Evolutionary conservation across 140 eudicot species (phyloP).

Genomic region (Oenanthe javanica): DNA sequence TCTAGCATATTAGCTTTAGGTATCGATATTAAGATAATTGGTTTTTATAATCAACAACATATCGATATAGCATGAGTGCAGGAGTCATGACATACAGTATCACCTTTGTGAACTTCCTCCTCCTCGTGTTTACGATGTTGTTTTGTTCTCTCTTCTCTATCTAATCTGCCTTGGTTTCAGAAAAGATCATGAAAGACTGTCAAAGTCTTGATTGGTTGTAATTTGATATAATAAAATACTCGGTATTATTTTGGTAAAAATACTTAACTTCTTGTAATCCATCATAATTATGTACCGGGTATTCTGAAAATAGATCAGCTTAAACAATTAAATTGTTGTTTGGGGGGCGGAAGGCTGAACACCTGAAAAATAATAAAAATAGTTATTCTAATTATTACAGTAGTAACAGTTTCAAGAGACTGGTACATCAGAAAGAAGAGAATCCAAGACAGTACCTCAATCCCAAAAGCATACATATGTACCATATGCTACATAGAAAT

Average conservation of each 20-base stretch:
- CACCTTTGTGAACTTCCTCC: background rate
- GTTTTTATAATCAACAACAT: background rate
- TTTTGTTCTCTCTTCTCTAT: too few relatives aligned
- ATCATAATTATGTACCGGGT: background rate
- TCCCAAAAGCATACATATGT: background rate
- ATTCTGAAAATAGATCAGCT: background rate
- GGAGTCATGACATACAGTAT: background rate
- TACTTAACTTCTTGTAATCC: background rate
- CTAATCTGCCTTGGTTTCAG: too few relatives aligned
- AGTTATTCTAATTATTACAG: background rate
- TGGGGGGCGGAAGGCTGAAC: background rate
- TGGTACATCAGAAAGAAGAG: background rate
- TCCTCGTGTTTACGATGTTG: too few relatives aligned
- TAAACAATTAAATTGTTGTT: background rate
- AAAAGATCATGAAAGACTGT: too few relatives aligned
- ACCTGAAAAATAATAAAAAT: background rate
- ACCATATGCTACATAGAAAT: background rate
- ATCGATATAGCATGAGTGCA: background rate
- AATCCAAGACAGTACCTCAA: slow-evolving; percentile 8
- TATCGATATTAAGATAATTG: background rate
- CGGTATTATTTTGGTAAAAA: too few relatives aligned
- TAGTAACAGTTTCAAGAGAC: background rate
- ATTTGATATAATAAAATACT: too few relatives aligned
- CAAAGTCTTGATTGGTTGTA: too few relatives aligned
- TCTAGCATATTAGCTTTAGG: slow-evolving; percentile 1